These are phyloP conservation scores for Colletotrichum trifolii DNA, from an alignment of 2,329 filamentous ascomycete species.

Conservation along the genomic window DNA sequence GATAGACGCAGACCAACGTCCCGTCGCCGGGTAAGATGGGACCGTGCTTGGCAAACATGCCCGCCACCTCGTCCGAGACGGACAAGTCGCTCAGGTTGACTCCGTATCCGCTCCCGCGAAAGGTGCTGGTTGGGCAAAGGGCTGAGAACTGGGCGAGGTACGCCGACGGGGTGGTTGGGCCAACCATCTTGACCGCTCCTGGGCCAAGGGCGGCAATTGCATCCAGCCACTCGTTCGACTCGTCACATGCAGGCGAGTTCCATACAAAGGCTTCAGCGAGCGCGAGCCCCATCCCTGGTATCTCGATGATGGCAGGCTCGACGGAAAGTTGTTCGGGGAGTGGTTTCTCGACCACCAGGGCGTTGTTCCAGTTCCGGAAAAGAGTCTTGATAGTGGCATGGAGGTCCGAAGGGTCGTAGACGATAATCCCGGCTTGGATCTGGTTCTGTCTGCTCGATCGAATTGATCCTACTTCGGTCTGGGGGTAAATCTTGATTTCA, in stretches of 20 bases:
- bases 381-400: constrained; percentile 38
- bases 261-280: constrained; percentile 45
- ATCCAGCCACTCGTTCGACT: constrained; percentile 43
- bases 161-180: constrained; percentile 37
- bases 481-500: constrained; percentile 51
- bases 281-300: constrained; percentile 43
- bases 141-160: constrained; percentile 37
- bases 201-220: constrained; percentile 43
- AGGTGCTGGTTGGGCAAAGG: constrained; percentile 39
- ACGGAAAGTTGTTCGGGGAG: constrained; percentile 39
- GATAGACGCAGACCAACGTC: constrained; percentile 45
- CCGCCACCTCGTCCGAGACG: constrained; percentile 41
- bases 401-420: constrained; percentile 47
- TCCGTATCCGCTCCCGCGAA: constrained; percentile 39
- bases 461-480: constrained; percentile 43
- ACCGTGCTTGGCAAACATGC: constrained; percentile 42
- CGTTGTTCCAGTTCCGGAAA: constrained; percentile 39
- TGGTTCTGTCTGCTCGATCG: constrained; percentile 27
- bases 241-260: constrained; percentile 45
- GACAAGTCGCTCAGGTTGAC: constrained; percentile 36
- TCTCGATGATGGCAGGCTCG: constrained; percentile 45
- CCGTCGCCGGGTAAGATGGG: constrained; percentile 39
- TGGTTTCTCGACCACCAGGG: constrained; percentile 33
- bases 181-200: constrained; percentile 43
- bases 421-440: constrained; percentile 38